phyloP scores from a whole-genome alignment of 1,284 basidiomycete genomes.

The Ceratobasidium sp. region DNA sequence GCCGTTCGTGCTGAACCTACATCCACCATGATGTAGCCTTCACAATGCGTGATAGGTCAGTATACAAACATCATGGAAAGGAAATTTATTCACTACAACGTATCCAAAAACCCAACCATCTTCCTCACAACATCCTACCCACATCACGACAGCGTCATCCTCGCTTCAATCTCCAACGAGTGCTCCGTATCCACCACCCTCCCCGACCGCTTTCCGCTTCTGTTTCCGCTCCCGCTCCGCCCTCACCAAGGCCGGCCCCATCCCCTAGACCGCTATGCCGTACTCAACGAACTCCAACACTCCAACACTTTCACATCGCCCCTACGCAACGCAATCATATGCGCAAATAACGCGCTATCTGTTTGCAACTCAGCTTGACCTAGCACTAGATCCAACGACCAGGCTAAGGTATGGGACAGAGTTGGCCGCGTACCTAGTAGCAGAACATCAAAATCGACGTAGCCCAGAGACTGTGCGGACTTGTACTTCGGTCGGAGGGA shows the following conservation, averaged over 20 bases:
- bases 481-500: slow-evolving; percentile 56
- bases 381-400: slow-evolving; percentile 92
- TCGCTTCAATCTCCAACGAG: slow-evolving; percentile 54
- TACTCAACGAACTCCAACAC: slow-evolving; percentile 86
- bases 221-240: slow-evolving; percentile 77
- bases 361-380: slow-evolving; percentile 78
- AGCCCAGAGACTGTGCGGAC: slow-evolving; percentile 47
- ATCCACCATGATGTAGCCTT: no score
- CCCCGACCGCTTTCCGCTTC: slow-evolving; percentile 58
- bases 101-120: no score
- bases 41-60: no score
- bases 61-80: no score
- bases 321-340: slow-evolving; percentile 84
- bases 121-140: no score
- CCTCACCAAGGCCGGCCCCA: slow-evolving; percentile 89
- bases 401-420: slow-evolving; percentile 75
- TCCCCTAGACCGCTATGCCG: slow-evolving; percentile 81
- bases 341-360: slow-evolving; percentile 84
- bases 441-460: slow-evolving; percentile 74
- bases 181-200: slow-evolving; percentile 57
- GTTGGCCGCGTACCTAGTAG: slow-evolving; percentile 82
- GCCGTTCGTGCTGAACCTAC: no score
- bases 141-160: slow-evolving; percentile 75
- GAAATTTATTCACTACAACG: no score
- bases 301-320: slow-evolving; percentile 82